A percentile compares a stretch with the other conserved stretches of the same genome.
Evolutionary conservation across 2,329 filamentous ascomycete species (phyloP).

Genomic region (Cladobotryum mycophilum): DNA sequence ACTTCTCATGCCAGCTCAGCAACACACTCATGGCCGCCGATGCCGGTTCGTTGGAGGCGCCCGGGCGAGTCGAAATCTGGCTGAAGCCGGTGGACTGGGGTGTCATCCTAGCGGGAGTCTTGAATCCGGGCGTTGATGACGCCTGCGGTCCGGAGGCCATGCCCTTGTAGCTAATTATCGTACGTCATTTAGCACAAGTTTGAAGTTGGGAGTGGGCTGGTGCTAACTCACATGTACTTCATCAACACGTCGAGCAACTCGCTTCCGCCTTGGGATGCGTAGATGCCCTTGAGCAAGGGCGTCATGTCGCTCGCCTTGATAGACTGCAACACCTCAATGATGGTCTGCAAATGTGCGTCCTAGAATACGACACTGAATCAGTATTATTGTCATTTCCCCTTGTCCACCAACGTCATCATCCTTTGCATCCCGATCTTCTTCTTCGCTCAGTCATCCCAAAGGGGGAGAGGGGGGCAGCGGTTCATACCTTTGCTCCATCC

Average conservation of each 20-base stretch:
- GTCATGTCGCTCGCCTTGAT: conserved; percentile 97
- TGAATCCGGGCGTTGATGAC: conserved; percentile 25
- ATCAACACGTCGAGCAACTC: conserved; percentile 89
- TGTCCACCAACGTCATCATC: neutral
- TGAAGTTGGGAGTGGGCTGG: too few relatives aligned
- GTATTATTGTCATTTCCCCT: conserved; percentile 1
- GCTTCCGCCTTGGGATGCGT: conserved; percentile 68
- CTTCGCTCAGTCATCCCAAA: neutral
- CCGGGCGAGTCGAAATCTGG: conserved; percentile 59
- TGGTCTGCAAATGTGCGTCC: conserved; percentile 80
- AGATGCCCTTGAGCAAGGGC: conserved; percentile 75
- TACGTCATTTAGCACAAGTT: neutral
- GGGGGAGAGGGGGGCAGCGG: neutral
- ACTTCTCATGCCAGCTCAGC: conserved; percentile 97
- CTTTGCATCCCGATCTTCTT: neutral
- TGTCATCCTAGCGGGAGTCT: conserved; percentile 43
- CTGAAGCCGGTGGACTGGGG: conserved; percentile 79
- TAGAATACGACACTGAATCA: conserved; percentile 30
- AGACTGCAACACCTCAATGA: conserved; percentile 89
- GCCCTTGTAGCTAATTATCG: conserved; percentile 72
- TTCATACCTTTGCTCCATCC: conserved; percentile 49
- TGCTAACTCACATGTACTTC: conserved; percentile 79
- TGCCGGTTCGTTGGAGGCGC: conserved; percentile 56
- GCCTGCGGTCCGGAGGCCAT: conserved; percentile 53
- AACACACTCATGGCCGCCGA: conserved; percentile 93